Conservation (phyloP, 331 rosid species). For the Quercus phellos region DNA sequence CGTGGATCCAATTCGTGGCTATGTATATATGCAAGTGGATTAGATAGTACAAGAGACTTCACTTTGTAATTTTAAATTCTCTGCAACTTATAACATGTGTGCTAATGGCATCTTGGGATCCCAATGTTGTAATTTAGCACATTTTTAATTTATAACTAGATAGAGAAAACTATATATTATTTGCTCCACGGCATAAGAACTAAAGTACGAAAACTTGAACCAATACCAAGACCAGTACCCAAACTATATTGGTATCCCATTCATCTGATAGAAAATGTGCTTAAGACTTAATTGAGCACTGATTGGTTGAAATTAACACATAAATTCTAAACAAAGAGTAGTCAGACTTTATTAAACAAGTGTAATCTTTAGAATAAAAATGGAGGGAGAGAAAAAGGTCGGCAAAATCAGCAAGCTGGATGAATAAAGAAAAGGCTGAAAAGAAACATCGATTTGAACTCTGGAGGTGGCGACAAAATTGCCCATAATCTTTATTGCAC, state of each 20-base stretch:
- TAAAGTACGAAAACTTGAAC: neutral
- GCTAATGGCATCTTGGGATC: slow-evolving; percentile 38
- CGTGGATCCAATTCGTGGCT: slow-evolving; percentile 45
- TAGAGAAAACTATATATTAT: too few relatives aligned
- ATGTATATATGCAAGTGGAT: slow-evolving; percentile 14
- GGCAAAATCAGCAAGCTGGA: slow-evolving; percentile 1
- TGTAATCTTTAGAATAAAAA: neutral
- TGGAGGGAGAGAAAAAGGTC: neutral
- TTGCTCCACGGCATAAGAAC: neutral
- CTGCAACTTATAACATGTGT: neutral
- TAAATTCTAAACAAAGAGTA: neutral
- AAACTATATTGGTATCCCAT: too few relatives aligned
- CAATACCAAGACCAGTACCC: neutral
- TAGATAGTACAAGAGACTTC: slow-evolving; percentile 12
- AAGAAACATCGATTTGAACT: neutral
- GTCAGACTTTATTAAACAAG: neutral
- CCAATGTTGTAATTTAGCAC: slow-evolving; percentile 24
- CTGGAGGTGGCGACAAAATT: slow-evolving; percentile 21
- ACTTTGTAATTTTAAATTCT: slow-evolving; percentile 3
- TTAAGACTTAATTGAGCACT: neutral
- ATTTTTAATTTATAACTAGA: neutral
- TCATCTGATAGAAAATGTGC: too few relatives aligned
- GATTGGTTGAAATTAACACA: neutral
- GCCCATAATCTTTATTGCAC: slow-evolving; percentile 23
- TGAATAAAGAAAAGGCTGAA: neutral